Base-by-base conservation (phyloP, 2,329 filamentous ascomycete genomes). In the Annulohypoxylon truncatum region DNA sequence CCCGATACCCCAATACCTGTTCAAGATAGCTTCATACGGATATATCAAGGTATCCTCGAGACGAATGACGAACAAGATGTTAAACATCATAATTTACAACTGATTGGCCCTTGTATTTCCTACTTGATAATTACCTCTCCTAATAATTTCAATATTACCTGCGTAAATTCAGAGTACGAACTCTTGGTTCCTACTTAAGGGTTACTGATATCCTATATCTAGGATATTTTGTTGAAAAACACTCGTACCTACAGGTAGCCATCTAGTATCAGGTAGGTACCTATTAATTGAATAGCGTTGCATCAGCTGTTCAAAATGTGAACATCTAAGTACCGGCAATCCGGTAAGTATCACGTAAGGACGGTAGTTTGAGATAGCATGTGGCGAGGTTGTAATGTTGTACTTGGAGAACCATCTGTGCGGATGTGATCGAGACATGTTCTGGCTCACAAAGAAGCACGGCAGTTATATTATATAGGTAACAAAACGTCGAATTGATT, bases 391-490 rank as follows among this genome's bases (percentile, higher is more conserved):
- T 28, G 38, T 20, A 54, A 15, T 31, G 40, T 28, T 10, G 20
- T 38, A 12, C 10, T 18, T 38, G 18, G 18, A 22, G 18, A 26
- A 40, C 40, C 35, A 53, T 38, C 26, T 28, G 58, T 35, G 24
- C 51, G 13, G 22, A 61, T 42, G 31, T 50, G 40, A 44, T 26
- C 33, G 15, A 42, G 28, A 9, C 26, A 15, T 24, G 15, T 26
- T 40, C 26, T 48, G 18, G 33, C 12, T 12, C 24, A n/a, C 5
- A 18, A 33, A 33, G 3, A 29, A 40, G 42, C 33, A 12, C 50
- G 54, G 64, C 24, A 63, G 42, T 46, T 31, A 40, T 54, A 18
- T 44, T 47, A 42, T n/a, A 22, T 20, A n/a, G n/a, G n/a, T n/a
- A 42, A 22, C 8, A 33, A 10, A 12, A n/a, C 33, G n/a, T 46